phyloP scores from a whole-genome alignment of 495 filamentous ascomycete species.

The Hyaloscypha hepaticicola region DNA sequence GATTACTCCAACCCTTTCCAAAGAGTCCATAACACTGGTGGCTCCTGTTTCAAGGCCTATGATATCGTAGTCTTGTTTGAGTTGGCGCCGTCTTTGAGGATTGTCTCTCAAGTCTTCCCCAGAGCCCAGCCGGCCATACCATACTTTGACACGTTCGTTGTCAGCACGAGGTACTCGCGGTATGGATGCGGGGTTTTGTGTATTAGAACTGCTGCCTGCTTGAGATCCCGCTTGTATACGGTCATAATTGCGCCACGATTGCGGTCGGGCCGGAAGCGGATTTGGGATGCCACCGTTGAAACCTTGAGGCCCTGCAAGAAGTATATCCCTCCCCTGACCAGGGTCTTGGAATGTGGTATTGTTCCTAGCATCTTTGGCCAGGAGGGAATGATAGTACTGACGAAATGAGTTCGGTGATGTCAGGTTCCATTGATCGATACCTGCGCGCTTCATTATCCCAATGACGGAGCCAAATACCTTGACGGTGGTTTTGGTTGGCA shows the following conservation, averaged over 20 bases:
- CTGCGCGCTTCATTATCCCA: slow-evolving; percentile 25
- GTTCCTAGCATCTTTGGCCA: slow-evolving; percentile 21
- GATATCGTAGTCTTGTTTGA: slow-evolving; percentile 31
- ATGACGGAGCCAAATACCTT: slow-evolving; percentile 31
- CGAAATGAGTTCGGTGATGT: too few relatives aligned
- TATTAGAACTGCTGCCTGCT: background rate
- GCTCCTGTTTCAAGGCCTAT: slow-evolving; percentile 28
- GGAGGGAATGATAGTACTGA: slow-evolving; percentile 29
- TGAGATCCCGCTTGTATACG: too few relatives aligned
- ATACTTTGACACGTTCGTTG: slow-evolving; percentile 22
- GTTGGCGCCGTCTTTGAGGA: slow-evolving; percentile 14
- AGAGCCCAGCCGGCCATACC: slow-evolving; percentile 38
- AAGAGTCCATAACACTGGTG: slow-evolving; percentile 13
- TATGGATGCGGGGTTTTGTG: background rate
- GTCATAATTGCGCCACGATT: background rate
- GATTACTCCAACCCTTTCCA: slow-evolving; percentile 30
- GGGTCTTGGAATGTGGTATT: slow-evolving; percentile 30
- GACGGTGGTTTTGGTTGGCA: slow-evolving; percentile 27
- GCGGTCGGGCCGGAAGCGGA: too few relatives aligned
- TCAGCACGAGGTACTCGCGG: slow-evolving; percentile 21
- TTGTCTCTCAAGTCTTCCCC: slow-evolving; percentile 30
- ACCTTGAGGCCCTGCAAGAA: too few relatives aligned
- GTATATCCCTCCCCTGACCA: slow-evolving; percentile 30
- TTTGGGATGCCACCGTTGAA: too few relatives aligned
- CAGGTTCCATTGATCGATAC: slow-evolving; percentile 13